Percentiles rank a stretch among this genome's conserved stretches.
phyloP scores from a whole-genome alignment of 2,329 filamentous ascomycete genomes.

The Didymella exigua region DNA sequence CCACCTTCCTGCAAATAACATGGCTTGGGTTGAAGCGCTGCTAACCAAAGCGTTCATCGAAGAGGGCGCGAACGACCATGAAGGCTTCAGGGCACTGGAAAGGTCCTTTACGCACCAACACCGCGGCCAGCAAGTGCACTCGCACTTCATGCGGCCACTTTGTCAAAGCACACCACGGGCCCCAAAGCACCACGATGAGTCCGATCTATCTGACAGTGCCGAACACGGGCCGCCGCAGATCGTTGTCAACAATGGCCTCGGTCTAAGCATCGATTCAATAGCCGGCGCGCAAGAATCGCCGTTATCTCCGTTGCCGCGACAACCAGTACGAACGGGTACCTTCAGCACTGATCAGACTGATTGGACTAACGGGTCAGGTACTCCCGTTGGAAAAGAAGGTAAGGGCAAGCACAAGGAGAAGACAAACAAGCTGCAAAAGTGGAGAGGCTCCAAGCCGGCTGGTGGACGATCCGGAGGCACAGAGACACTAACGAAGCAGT shows the following conservation, averaged over 20 bases:
- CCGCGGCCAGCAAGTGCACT: slow-evolving; percentile 62
- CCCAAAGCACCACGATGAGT: slow-evolving; percentile 39
- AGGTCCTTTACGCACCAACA: slow-evolving; percentile 67
- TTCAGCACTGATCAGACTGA: slow-evolving; percentile 43
- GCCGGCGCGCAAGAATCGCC: slow-evolving; percentile 29
- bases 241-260: slow-evolving; percentile 30
- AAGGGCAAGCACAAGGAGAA: slow-evolving; percentile 41
- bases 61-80: slow-evolving; percentile 65
- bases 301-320: slow-evolving; percentile 24
- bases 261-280: slow-evolving; percentile 34
- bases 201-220: slow-evolving; percentile 41
- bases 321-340: slow-evolving; percentile 38
- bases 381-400: slow-evolving; percentile 28
- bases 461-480: slow-evolving; percentile 33
- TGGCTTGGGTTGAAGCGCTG: slow-evolving; percentile 67
- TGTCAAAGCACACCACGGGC: slow-evolving; percentile 57
- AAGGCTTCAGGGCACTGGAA: slow-evolving; percentile 67
- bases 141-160: slow-evolving; percentile 66
- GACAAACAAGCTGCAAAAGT: slow-evolving; percentile 39
- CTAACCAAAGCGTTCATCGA: slow-evolving; percentile 70
- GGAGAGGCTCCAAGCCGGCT: slow-evolving; percentile 31
- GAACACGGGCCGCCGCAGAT: slow-evolving; percentile 40
- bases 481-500: slow-evolving; percentile 36
- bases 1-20: slow-evolving; percentile 56
- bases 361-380: slow-evolving; percentile 28